Evolutionary conservation across 208 protist species (phyloP), one percentile per base, ranked within the genome.

Genomic region (Trypanosoma lewisi): DNA sequence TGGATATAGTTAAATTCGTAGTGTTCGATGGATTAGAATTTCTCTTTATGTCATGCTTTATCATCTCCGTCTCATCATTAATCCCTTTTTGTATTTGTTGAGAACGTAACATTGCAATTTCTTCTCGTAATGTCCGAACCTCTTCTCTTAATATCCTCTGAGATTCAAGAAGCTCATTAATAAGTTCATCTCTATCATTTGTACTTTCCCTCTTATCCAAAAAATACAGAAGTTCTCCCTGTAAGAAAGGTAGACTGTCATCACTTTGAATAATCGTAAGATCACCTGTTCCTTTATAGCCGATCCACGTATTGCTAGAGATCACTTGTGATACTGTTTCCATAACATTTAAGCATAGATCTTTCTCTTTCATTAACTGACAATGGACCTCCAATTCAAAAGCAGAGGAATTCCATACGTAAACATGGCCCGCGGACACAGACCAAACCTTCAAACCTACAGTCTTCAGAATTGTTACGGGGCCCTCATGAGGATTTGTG

Each of bases 301-400:
- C 55, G 27, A 48, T 34, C 49, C 60, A 66, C 17, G 25, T 56
- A 33, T 57, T 66, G n/a, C 34, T 66, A 25, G 1, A 66, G 57
- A 57, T 12, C 4, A 48, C 37, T 48, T 66, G 31, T 21, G 28
- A 19, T 48, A 41, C 33, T 4, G 49, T 54, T 16, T 66, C 45
- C 17, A 57, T 33, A 3, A 54, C 23, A 49, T 57, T 49, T 36
- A 66, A 66, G 31, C 12, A 7, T 37, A 3, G 4, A 23, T 47
- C 17, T 30, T 48, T 30, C 16, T 33, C 36, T 36, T 57, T 66
- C 25, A 31, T 7, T 17, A 66, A 47, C 1, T 21, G 33, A 48
- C 49, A 66, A 33, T 66, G 60, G 2, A 45, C 36, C 36, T 66
- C 60, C 6, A 66, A 30, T 54, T 66, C 60, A 49, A 66, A 66